Evolutionary conservation across 1,284 basidiomycete genomes (phyloP), one percentile per base, ranked within the genome.

Genomic region (Puccinia horiana): DNA sequence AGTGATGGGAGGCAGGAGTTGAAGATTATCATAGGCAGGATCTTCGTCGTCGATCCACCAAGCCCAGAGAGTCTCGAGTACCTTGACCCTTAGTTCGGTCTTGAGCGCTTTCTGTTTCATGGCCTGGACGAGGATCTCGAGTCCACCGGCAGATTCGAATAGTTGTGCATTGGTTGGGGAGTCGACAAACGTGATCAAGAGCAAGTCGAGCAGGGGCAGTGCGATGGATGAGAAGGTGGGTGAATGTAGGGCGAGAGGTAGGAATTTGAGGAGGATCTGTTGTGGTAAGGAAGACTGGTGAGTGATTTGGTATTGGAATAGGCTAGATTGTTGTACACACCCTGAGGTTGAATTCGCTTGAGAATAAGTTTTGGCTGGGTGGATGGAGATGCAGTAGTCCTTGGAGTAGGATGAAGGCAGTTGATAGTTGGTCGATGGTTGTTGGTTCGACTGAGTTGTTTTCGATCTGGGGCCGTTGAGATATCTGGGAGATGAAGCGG

Each of bases 41-140:
- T 63, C 56, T 14, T 81, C 70, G 14, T 81, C 79, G 40, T 81
- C 79, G 29, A 65, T 74, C 79, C 79, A 81, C 79, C 79, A 81
- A 56, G 49, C 79, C 79, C 79, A 81, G 63, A 81, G 69, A 18
- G 79, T 81, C 37, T 81, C 79, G 26, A 81, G 37, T 20, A 81
- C 54, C 40, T 81, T 81, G 26, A 81, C 70, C 0, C 79, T 14
- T 8, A 81, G 42, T 47, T 81, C 79, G 14, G 49, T 81, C 56
- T 54, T 73, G 44, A 74, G 42, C 4, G 42, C 52, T 29, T 56
- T 73, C 23, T 81, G 67, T 54, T 81, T 81, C 79, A 81, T 81
- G 4, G 79, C 79, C 35, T 81, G 70, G n/a, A 81, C 42, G 14
- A 81, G 61, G 54, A 81, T 81, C 47, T 81, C 79, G 0, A 81